Conservation (phyloP, 1,139 yeast species). For the Blastobotrys aristatus region DNA sequence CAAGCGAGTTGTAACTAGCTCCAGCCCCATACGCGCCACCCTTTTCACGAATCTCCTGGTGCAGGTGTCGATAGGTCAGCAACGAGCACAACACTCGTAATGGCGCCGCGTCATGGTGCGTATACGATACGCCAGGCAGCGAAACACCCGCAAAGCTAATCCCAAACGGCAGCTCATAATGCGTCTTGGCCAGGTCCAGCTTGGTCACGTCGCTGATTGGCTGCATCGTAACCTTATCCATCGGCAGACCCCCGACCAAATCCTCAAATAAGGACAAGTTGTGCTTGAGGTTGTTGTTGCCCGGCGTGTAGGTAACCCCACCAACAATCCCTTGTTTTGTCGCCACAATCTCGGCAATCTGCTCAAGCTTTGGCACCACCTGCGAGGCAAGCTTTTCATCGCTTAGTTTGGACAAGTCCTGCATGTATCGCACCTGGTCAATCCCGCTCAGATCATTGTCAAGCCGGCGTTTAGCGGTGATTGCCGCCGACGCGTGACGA, state of each 20-base stretch:
- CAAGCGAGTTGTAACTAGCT: slow-evolving; percentile 72
- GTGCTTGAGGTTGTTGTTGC: slow-evolving; percentile 15
- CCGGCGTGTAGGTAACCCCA: slow-evolving; percentile 27
- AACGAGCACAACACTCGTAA: slow-evolving; percentile 78
- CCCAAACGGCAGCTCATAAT: slow-evolving; percentile 77
- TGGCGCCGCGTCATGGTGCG: slow-evolving; percentile 73
- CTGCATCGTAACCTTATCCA: slow-evolving; percentile 6
- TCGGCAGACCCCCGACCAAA: slow-evolving; percentile 16
- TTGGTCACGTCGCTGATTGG: slow-evolving; percentile 13
- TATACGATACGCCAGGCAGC: slow-evolving; percentile 61
- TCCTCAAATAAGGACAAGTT: slow-evolving; percentile 16
- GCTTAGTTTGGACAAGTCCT: slow-evolving; percentile 52
- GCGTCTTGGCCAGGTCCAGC: slow-evolving; percentile 36
- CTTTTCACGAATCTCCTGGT: slow-evolving; percentile 85
- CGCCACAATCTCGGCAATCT: slow-evolving; percentile 41
- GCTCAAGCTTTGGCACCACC: slow-evolving; percentile 59
- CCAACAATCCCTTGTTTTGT: slow-evolving; percentile 21
- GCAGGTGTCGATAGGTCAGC: slow-evolving; percentile 76
- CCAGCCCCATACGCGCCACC: slow-evolving; percentile 99
- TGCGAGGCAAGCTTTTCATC: slow-evolving; percentile 50
- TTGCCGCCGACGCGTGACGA: slow-evolving; percentile 57
- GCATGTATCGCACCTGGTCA: slow-evolving; percentile 66
- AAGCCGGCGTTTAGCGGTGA: slow-evolving; percentile 57
- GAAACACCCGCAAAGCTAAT: slow-evolving; percentile 80
- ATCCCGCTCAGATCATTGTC: slow-evolving; percentile 67